A percentile compares a stretch with the other conserved stretches of the same genome.
Conservation (phyloP, 106 monocot genomes). For the Posidonia australis region DNA sequence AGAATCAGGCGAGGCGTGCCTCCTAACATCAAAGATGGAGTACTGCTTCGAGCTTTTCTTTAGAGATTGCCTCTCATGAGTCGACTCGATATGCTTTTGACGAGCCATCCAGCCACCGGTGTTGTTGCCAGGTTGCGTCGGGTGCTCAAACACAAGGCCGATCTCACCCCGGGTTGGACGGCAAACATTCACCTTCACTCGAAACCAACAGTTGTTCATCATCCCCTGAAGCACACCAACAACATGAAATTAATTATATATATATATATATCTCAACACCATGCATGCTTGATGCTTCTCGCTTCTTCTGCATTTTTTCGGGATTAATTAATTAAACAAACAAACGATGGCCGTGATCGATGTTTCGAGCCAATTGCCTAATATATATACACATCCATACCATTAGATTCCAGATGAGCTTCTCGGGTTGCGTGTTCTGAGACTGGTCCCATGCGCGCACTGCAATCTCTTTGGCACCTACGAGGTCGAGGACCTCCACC, state of each 20-base stretch:
- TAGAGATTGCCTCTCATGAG: conserved; percentile 18
- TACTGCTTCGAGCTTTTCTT: conserved; percentile 49
- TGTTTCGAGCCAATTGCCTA: too few species aligned
- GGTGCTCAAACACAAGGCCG: conserved; percentile 79
- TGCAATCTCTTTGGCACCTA: conserved; percentile 67
- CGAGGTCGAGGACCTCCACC: conserved; percentile 49
- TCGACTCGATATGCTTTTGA: conserved; percentile 44
- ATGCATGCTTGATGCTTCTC: too few species aligned
- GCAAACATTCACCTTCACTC: conserved; percentile 48
- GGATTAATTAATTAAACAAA: too few species aligned
- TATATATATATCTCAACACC: too few species aligned
- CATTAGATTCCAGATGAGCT: conserved; percentile 95
- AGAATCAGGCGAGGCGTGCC: conserved; percentile 53
- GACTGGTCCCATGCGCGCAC: conserved; percentile 91
- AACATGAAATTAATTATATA: too few species aligned
- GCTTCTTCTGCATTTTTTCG: too few species aligned
- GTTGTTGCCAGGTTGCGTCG: conserved; percentile 75
- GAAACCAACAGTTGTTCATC: conserved; percentile 99
- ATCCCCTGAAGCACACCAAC: conserved; percentile 54
- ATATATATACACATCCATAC: conserved; percentile 33
- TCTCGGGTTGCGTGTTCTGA: conserved; percentile 91
- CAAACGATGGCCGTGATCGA: too few species aligned
- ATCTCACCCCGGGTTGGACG: conserved; percentile 57
- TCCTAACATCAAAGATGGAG: conserved; percentile 50
- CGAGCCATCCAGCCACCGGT: conserved; percentile 84